Conservation (phyloP, 352 stramenopile genomes). For the Pythium periplocum region DNA sequence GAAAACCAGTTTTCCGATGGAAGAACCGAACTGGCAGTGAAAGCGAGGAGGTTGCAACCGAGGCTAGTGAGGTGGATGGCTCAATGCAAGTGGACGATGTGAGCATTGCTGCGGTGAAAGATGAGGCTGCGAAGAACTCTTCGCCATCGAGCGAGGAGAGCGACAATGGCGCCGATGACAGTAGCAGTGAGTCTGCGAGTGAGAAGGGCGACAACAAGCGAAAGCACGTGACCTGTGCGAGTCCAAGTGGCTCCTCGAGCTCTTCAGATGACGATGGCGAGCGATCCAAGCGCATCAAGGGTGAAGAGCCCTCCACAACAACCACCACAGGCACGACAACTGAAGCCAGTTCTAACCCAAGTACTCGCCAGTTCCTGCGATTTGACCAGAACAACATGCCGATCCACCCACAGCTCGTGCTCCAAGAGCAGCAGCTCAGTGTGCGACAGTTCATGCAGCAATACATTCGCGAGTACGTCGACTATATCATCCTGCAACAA, state of each 20-base stretch:
- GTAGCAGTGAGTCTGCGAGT: conserved; percentile 48
- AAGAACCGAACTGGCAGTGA: conserved; percentile 23
- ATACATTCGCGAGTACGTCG: conserved; percentile 31
- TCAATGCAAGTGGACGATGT: conserved; percentile 1
- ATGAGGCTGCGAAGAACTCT: conserved; percentile 31
- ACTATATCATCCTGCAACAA: conserved; percentile 27
- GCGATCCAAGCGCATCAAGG: conserved; percentile 22
- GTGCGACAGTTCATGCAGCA: conserved; percentile 25
- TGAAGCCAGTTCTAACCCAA: not conserved
- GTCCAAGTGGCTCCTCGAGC: not conserved
- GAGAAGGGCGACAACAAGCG: conserved; percentile 27
- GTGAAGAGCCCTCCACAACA: not conserved
- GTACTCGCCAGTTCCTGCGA: conserved; percentile 4
- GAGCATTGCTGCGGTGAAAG: conserved; percentile 4
- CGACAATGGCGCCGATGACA: conserved; percentile 56
- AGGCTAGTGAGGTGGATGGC: conserved; percentile 2
- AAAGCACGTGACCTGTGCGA: conserved; percentile 23
- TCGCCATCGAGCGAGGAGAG: conserved; percentile 28
- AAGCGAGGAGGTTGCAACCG: not conserved
- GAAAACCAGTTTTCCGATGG: conserved; percentile 85
- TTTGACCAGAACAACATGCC: conserved; percentile 23
- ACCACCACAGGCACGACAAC: not conserved
- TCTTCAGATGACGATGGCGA: conserved; percentile 27
- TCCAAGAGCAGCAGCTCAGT: conserved; percentile 25
- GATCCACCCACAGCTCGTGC: conserved; percentile 24